Evolutionary conservation across 106 monocot species (phyloP).

Genomic region (Amphibolis antarctica): DNA sequence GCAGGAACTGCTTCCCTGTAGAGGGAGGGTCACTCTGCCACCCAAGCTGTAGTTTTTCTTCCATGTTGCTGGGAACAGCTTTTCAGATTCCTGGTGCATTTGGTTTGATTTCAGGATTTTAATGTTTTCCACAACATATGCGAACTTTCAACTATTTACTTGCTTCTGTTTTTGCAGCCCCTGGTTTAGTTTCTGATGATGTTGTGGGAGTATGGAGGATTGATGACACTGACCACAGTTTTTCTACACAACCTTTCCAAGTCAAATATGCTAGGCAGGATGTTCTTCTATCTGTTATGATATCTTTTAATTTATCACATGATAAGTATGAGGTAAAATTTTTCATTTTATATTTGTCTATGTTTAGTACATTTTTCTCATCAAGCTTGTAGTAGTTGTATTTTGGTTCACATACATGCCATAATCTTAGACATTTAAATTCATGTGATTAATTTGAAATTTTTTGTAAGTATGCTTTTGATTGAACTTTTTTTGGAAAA

Average conservation of each 20-base stretch:
- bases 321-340: conserved; percentile 56
- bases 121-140: not conserved
- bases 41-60: too few relatives aligned
- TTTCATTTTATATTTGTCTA: not conserved
- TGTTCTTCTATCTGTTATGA: conserved; percentile 77
- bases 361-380: not conserved
- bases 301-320: conserved; percentile 69
- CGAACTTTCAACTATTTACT: not conserved
- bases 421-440: too few relatives aligned
- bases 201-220: conserved; percentile 77
- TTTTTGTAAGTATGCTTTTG: too few relatives aligned
- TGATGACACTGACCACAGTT: conserved; percentile 81
- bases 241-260: conserved; percentile 83
- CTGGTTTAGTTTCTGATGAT: conserved; percentile 54
- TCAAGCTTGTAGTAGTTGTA: not conserved
- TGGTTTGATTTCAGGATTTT: too few relatives aligned
- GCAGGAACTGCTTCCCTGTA: too few relatives aligned
- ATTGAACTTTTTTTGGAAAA: too few relatives aligned
- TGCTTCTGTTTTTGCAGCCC: conserved; percentile 45
- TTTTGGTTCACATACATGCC: not conserved
- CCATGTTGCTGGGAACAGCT: too few relatives aligned
- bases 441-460: too few relatives aligned
- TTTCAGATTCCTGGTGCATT: too few relatives aligned
- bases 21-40: too few relatives aligned
- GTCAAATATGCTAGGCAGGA: conserved; percentile 99